These are phyloP conservation scores for Craterostigma plantagineum DNA, from an alignment of 257 asterid species.

Conservation along the genomic window DNA sequence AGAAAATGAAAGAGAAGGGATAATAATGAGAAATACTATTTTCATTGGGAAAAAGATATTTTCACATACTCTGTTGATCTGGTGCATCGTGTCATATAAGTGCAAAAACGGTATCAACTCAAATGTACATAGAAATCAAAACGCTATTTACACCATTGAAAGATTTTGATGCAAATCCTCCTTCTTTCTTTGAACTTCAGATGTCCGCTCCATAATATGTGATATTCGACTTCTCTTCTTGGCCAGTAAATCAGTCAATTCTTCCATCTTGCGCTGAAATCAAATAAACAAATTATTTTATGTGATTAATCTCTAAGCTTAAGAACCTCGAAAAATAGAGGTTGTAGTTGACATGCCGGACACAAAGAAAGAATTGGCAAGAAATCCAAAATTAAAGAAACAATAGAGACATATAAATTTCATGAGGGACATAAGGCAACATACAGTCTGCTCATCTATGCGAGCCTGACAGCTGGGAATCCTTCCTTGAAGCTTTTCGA, in stretches of 20 bases:
- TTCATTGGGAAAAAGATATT: no score
- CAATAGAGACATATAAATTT: not conserved
- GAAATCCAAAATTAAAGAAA: not conserved
- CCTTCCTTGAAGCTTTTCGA: constrained; percentile 47
- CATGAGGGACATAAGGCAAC: constrained; percentile 11
- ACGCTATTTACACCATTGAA: constrained; percentile 29
- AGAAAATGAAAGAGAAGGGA: no score
- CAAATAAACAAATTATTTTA: not conserved
- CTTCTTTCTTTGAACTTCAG: constrained; percentile 56
- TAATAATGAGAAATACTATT: no score
- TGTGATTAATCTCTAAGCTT: not conserved
- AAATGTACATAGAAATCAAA: constrained; percentile 1
- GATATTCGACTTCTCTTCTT: constrained; percentile 43
- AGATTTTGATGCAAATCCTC: constrained; percentile 37
- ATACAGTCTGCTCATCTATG: constrained; percentile 53
- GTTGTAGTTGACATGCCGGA: not conserved
- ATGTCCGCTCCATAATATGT: constrained; percentile 43
- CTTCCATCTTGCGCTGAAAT: constrained; percentile 50
- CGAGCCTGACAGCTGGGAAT: constrained; percentile 47
- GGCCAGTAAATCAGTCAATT: constrained; percentile 29
- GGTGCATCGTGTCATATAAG: no score
- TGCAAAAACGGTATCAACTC: not conserved
- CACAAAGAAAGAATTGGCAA: constrained; percentile 3
- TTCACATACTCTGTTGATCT: no score
- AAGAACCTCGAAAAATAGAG: no score